phyloP scores from a whole-genome alignment of 2,329 filamentous ascomycete species.

The Macrophomina phaseolina region DNA sequence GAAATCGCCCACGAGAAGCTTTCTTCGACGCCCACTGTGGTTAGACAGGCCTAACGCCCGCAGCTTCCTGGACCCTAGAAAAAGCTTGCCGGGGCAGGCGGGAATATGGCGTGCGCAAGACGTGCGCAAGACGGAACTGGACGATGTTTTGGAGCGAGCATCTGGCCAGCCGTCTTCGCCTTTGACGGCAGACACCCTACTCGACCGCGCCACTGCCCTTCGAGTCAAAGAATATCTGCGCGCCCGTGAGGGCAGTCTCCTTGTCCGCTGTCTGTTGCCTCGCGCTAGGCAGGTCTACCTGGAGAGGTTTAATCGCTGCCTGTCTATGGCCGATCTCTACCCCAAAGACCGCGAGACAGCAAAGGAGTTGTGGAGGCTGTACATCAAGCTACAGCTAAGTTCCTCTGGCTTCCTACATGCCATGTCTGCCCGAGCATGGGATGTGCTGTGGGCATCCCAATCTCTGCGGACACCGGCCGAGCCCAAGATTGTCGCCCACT shows the following conservation, averaged over 20 bases:
- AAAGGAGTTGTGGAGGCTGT: slow-evolving; percentile 40
- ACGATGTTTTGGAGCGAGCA: background rate
- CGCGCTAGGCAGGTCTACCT: background rate
- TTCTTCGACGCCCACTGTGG: background rate
- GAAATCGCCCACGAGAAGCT: background rate
- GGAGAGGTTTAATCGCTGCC: slow-evolving; percentile 31
- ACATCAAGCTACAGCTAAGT: slow-evolving; percentile 34
- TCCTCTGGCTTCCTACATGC: slow-evolving; percentile 31
- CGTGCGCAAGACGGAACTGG: background rate
- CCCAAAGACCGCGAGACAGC: slow-evolving; percentile 27
- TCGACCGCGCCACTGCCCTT: background rate
- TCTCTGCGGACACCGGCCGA: slow-evolving; percentile 30
- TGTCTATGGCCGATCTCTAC: slow-evolving; percentile 28
- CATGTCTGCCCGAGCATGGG: slow-evolving; percentile 41
- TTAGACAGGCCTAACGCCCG: background rate
- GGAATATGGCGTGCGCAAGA: background rate
- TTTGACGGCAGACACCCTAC: background rate
- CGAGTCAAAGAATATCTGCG: background rate
- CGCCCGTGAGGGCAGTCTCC: background rate
- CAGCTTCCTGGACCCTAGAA: background rate
- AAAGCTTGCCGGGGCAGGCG: background rate
- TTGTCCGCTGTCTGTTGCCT: background rate
- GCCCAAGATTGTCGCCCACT: slow-evolving; percentile 31
- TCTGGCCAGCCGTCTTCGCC: background rate
- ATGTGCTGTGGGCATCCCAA: slow-evolving; percentile 41